Evolutionary conservation across 1,139 yeast genomes (phyloP).

Genomic region (Protomyces macrosporus): DNA sequence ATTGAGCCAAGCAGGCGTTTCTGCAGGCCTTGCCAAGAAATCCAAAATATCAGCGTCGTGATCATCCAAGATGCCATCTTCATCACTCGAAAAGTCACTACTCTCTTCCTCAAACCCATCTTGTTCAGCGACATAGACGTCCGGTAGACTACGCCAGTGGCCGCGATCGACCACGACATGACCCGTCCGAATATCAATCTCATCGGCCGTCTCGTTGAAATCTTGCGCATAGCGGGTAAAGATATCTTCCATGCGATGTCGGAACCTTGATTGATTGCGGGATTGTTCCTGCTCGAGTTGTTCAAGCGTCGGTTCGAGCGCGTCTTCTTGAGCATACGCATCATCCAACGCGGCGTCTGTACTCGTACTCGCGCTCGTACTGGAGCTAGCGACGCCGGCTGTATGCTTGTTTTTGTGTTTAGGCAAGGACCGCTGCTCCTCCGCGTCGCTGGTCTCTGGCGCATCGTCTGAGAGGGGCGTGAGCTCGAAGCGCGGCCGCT

Average conservation of each 20-base stretch:
- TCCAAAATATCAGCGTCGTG: conserved; percentile 22
- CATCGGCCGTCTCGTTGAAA: conserved; percentile 30
- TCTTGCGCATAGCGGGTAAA: conserved; percentile 30
- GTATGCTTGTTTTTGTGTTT: too few relatives aligned
- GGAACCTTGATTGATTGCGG: conserved; percentile 6
- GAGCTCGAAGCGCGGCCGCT: too few relatives aligned
- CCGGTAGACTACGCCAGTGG: conserved; percentile 27
- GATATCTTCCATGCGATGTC: conserved; percentile 30
- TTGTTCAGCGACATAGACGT: conserved; percentile 5
- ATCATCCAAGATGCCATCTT: conserved; percentile 22
- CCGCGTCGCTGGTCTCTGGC: too few relatives aligned
- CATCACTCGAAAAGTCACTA: conserved; percentile 13
- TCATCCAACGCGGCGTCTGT: too few relatives aligned
- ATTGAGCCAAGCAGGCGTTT: conserved; percentile 4
- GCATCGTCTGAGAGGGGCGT: too few relatives aligned
- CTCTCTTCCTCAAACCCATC: conserved; percentile 8
- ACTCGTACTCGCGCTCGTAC: too few relatives aligned
- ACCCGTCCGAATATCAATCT: conserved; percentile 32
- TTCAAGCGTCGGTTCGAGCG: not conserved
- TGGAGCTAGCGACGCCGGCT: too few relatives aligned
- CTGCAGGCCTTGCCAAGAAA: conserved; percentile 1
- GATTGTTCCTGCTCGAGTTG: conserved; percentile 9
- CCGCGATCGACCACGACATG: conserved; percentile 32
- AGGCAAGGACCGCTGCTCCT: too few relatives aligned
- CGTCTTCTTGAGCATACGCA: not conserved